Evolutionary conservation across 176 grass and related monocot species (phyloP).

Genomic region (Metroxylon sagu): DNA sequence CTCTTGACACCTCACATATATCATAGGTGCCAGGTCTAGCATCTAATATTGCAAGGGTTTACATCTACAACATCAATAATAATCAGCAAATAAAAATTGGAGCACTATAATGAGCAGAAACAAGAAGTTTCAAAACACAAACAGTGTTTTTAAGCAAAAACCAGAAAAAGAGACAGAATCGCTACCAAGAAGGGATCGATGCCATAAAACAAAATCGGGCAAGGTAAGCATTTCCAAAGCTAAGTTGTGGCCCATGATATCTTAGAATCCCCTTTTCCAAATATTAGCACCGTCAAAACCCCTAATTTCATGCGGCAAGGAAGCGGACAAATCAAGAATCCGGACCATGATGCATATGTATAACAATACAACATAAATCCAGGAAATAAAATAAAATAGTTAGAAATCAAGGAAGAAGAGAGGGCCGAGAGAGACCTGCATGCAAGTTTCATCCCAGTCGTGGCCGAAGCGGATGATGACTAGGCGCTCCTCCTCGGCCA

Average conservation of each 20-base stretch:
- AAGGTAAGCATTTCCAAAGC: too few relatives aligned
- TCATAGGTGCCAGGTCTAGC: too few relatives aligned
- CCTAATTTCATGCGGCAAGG: too few relatives aligned
- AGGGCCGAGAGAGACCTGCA: slow-evolving; percentile 43
- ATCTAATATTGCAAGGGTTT: too few relatives aligned
- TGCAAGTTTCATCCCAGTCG: slow-evolving; percentile 98
- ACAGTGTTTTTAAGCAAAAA: neutral
- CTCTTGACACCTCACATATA: too few relatives aligned
- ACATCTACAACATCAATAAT: too few relatives aligned
- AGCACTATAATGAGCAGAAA: too few relatives aligned
- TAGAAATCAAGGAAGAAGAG: neutral
- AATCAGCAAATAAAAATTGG: too few relatives aligned
- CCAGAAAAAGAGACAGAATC: neutral
- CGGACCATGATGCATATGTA: neutral
- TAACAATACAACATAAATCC: neutral
- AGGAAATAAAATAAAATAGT: neutral
- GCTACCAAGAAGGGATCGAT: neutral
- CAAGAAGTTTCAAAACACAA: neutral
- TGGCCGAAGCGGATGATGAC: slow-evolving; percentile 98
- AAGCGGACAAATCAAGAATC: neutral
- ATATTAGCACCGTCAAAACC: too few relatives aligned
- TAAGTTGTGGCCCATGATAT: too few relatives aligned
- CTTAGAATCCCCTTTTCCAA: too few relatives aligned
- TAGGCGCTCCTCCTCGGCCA: slow-evolving; percentile 97
- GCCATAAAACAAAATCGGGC: too few relatives aligned